These are phyloP conservation scores for Xylaria grammica DNA, from an alignment of 495 filamentous ascomycete species.

Conservation along the genomic window DNA sequence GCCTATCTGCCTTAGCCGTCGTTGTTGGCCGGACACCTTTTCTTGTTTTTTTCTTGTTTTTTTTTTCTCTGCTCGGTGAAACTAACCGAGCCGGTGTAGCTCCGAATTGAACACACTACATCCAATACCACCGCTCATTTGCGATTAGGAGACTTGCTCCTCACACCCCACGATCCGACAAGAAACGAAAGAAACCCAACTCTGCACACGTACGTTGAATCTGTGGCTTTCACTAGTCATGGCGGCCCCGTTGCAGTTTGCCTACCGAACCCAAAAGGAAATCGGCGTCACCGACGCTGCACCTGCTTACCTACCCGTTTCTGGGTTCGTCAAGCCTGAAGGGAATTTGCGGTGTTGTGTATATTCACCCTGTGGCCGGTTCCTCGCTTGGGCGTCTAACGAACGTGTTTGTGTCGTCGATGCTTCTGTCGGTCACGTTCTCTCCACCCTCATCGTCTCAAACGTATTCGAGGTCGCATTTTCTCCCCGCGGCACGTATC, in stretches of 20 bases:
- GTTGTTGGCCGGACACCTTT: no score
- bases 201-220: slow-evolving; percentile 31
- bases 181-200: slow-evolving; percentile 37
- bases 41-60: no score
- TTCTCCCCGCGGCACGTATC: slow-evolving; percentile 86
- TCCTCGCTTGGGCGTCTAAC: slow-evolving; percentile 91
- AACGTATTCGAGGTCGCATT: slow-evolving; percentile 95
- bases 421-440: slow-evolving; percentile 75
- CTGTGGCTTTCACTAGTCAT: slow-evolving; percentile 89
- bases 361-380: slow-evolving; percentile 94
- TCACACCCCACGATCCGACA: slow-evolving; percentile 10
- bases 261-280: slow-evolving; percentile 93
- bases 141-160: slow-evolving; percentile 7
- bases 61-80: no score
- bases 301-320: slow-evolving; percentile 82
- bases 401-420: slow-evolving; percentile 86
- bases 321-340: slow-evolving; percentile 87
- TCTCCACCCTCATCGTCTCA: slow-evolving; percentile 73
- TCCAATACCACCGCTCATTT: background rate
- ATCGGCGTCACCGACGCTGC: slow-evolving; percentile 91
- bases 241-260: slow-evolving; percentile 88
- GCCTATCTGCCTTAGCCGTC: no score
- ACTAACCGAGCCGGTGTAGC: no score
- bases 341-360: slow-evolving; percentile 91
- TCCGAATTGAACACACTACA: background rate